phyloP scores from a whole-genome alignment of 148 eudicot genomes.

The Fagopyrum esculentum region DNA sequence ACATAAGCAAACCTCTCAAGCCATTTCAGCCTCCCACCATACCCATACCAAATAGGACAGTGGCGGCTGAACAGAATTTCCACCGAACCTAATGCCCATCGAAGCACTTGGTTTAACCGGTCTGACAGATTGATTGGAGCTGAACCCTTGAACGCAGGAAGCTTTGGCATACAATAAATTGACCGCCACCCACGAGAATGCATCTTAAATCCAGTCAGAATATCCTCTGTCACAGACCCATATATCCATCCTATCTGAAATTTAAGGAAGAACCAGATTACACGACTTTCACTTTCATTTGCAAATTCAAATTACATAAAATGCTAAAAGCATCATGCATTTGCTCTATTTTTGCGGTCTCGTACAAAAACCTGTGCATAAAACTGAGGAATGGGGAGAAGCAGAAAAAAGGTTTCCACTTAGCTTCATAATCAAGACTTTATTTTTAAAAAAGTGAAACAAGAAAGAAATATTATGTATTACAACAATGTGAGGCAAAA shows the following conservation, averaged over 20 bases:
- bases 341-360: not conserved
- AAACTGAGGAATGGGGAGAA: not conserved
- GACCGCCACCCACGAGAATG: constrained; percentile 94
- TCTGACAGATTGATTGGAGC: constrained; percentile 87
- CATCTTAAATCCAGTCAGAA: constrained; percentile 88
- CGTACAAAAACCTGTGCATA: not conserved
- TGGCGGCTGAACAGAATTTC: constrained; percentile 77
- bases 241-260: constrained; percentile 90
- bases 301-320: not conserved
- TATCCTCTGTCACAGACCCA: constrained; percentile 90
- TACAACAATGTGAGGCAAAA: not conserved
- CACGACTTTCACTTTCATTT: not conserved
- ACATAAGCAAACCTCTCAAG: constrained; percentile 66
- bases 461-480: not conserved
- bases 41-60: constrained; percentile 82
- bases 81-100: constrained; percentile 88
- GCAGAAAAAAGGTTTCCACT: not conserved
- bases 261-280: not conserved
- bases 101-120: constrained; percentile 82
- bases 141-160: constrained; percentile 86
- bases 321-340: too few relatives aligned
- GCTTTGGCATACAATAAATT: constrained; percentile 72
- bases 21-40: constrained; percentile 63
- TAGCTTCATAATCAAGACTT: not conserved
- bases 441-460: not conserved